Evolutionary conservation across 176 grass and related monocot genomes (phyloP).

Genomic region (Phragmites australis): DNA sequence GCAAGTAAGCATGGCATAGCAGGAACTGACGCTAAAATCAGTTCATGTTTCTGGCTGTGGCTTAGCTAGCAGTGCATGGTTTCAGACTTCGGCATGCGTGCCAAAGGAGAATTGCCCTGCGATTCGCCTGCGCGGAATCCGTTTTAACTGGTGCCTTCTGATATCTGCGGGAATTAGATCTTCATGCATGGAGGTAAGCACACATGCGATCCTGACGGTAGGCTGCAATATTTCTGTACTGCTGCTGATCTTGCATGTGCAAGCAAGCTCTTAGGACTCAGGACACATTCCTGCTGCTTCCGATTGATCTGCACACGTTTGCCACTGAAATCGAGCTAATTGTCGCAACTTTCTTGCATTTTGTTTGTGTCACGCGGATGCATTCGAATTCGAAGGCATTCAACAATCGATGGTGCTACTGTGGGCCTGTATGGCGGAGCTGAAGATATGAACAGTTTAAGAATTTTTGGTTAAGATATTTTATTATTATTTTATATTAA

Average conservation of each 20-base stretch:
- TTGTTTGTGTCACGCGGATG: background rate
- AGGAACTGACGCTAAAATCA: too few species aligned
- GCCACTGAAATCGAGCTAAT: background rate
- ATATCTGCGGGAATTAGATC: too few species aligned
- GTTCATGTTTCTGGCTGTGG: too few species aligned
- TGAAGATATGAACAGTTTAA: too few species aligned
- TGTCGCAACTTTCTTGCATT: too few species aligned
- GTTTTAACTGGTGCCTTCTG: too few species aligned
- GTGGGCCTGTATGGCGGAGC: too few species aligned
- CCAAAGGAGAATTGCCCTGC: conserved; percentile 77
- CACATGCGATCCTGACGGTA: background rate
- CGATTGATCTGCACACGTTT: background rate
- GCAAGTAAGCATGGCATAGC: background rate
- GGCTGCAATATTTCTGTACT: background rate
- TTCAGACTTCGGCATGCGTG: background rate
- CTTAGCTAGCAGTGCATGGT: background rate
- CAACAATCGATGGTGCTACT: too few species aligned
- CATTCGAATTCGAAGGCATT: background rate
- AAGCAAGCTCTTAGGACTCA: background rate
- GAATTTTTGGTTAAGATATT: too few species aligned
- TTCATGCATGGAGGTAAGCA: background rate
- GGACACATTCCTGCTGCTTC: background rate
- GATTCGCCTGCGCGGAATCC: conserved; percentile 36
- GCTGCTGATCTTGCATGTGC: background rate
- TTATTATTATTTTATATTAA: too few species aligned